Evolutionary conservation across 1,284 basidiomycete species (phyloP), one percentile per base, ranked within the genome.

Genomic region (Heterobasidion irregulare): DNA sequence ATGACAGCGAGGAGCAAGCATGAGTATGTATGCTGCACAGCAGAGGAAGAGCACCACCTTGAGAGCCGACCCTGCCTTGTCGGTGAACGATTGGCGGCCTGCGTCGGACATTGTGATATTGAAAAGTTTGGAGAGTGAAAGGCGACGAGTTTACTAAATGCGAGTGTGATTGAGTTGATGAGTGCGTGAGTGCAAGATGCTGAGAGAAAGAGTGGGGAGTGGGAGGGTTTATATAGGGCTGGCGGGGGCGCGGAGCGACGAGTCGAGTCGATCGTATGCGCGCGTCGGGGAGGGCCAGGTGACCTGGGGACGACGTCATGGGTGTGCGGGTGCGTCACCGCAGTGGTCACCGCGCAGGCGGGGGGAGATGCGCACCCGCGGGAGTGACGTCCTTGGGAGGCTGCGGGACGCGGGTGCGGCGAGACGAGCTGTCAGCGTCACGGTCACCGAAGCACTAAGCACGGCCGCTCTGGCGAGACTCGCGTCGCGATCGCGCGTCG

Each of bases 71-170:
- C 58, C 54, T 34, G 67, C 68, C 70, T 75, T 76, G 68, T 75
- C 73, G 63, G 68, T 69, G 65, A 74, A 59, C 54, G 70, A 71
- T 66, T 75, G 68, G 59, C 74, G 72, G 59, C 66, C 71, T 54
- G 64, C 60, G 66, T 74, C 72, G 60, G 71, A 66, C 71, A 73
- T 73, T 52, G 45, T 69, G 59, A 58, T 7, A 6, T 0, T 34
- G 0, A 48, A 16, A 48, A 48, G 47, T 16, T 16, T 12, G 47
- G 12, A n/a, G 47, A 4, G 47, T 6, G 19, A 26, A 36, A 34
- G 2, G 48, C 12, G n/a, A 47, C 10, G 46, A 47, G 38, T 41
- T 41, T 41, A 6, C 0, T 41, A 34, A 9, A 26, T 48, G 47
- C n/a, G 12, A 12, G 5, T 32, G 47, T 6, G 15, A 7, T 48